These are phyloP conservation scores for Colletotrichum orchidophilum DNA, from an alignment of 2,329 filamentous ascomycete genomes.

Conservation along the genomic window DNA sequence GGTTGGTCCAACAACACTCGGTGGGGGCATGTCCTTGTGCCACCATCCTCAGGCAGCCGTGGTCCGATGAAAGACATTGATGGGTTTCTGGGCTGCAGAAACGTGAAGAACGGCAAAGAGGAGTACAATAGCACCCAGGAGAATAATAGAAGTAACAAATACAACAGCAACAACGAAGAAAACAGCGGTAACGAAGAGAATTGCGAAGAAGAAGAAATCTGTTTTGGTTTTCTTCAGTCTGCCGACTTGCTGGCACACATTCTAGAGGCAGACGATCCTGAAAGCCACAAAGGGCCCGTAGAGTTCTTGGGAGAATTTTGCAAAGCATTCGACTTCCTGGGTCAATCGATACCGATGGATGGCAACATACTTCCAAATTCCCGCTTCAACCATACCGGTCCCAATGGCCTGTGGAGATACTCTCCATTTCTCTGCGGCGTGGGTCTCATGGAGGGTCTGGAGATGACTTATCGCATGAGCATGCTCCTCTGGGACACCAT, in stretches of 20 bases:
- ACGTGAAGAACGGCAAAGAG: slow-evolving; percentile 35
- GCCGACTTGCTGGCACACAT: not conserved
- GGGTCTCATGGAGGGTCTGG: slow-evolving; percentile 54
- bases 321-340: not conserved
- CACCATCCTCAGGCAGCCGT: slow-evolving; percentile 46
- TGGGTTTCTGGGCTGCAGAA: slow-evolving; percentile 51
- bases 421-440: slow-evolving; percentile 59
- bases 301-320: not conserved
- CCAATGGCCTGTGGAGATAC: slow-evolving; percentile 58
- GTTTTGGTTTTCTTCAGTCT: not conserved
- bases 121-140: not conserved
- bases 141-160: no score
- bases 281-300: not conserved
- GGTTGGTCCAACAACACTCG: slow-evolving; percentile 51
- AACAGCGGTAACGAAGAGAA: not conserved
- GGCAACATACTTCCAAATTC: slow-evolving; percentile 46
- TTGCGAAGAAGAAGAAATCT: no score
- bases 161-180: not conserved
- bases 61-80: slow-evolving; percentile 52
- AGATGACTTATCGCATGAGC: slow-evolving; percentile 46
- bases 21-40: slow-evolving; percentile 45
- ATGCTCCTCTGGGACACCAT: slow-evolving; percentile 51
- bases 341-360: not conserved
- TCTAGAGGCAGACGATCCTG: not conserved
- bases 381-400: slow-evolving; percentile 49